phyloP scores from a whole-genome alignment of 345 rosid species.

The Anastatica hierochuntica region DNA sequence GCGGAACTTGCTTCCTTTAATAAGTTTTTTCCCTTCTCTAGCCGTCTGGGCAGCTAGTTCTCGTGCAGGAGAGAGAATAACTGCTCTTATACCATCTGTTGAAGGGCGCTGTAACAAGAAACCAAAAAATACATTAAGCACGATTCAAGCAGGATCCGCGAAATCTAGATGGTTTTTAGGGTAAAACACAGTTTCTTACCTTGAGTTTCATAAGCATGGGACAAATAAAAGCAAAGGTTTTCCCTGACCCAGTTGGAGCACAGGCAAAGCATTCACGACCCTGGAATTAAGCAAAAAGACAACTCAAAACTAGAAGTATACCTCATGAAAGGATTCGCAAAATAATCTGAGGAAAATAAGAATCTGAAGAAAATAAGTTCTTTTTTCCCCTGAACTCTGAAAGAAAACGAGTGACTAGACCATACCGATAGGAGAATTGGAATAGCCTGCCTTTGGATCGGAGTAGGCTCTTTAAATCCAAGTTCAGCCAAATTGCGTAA shows the following conservation, averaged over 20 bases:
- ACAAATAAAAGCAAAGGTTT: slow-evolving; percentile 80
- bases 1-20: slow-evolving; percentile 60
- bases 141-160: slow-evolving; percentile 1
- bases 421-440: slow-evolving; percentile 78
- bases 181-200: slow-evolving; percentile 38
- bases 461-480: slow-evolving; percentile 92
- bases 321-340: background rate
- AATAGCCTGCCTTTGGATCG: slow-evolving; percentile 97
- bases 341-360: too few species aligned
- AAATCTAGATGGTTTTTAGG: background rate
- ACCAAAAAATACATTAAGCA: slow-evolving; percentile 12
- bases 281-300: slow-evolving; percentile 27
- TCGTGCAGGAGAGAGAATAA: slow-evolving; percentile 81
- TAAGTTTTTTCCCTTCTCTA: slow-evolving; percentile 82
- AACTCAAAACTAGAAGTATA: background rate
- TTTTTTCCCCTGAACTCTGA: background rate
- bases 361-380: too few species aligned
- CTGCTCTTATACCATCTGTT: slow-evolving; percentile 67
- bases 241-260: slow-evolving; percentile 98
- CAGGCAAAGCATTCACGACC: slow-evolving; percentile 93
- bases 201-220: slow-evolving; percentile 93
- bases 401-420: slow-evolving; percentile 4
- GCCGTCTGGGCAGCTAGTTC: slow-evolving; percentile 87
- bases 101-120: slow-evolving; percentile 36
- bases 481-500: slow-evolving; percentile 60